Evolutionary conservation across 805 yeast genomes (phyloP), one percentile per base, ranked within the genome.

Genomic region (Dipodascus albidus): DNA sequence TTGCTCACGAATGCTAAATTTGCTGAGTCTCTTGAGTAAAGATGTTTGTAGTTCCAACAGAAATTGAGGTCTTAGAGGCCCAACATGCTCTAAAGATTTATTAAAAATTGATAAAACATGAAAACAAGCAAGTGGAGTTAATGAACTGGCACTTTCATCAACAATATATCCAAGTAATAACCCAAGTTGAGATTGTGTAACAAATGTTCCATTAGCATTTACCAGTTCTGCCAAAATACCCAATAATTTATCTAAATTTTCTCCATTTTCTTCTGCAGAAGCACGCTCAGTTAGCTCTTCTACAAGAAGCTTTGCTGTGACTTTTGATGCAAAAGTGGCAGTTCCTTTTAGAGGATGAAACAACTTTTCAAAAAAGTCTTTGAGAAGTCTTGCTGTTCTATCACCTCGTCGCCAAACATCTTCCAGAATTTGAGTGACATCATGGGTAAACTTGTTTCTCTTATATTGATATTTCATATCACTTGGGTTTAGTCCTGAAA

Each of bases 121-220:
- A 50, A 70, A 74, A 31, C 81, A 72, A 1, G 50, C 23, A 3
- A 75, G 65, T 3, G 49, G 31, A 15, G 49, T 47, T 14, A 38
- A 38, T 17, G 44, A 38, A 14, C 44, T 66, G 1, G 68, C 63
- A 1, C 64, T 54, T 19, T 78, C 83, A 31, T 79, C 78, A 0
- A 78, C 66, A 52, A 88, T 62, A 62, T 76, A 82, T 0, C 88
- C 85, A 60, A 81, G 82, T n/a, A 88, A 64, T 0, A 83, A 69
- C 2, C 77, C 66, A 22, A 88, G 70, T 57, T 85, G 88, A 51
- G 84, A 85, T 58, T 83, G 90, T 0, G 75, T 70, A 21, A 87
- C 72, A 44, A 85, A 71, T 0, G 70, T 62, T 0, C 76, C 74
- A 51, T 77, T 77, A 53, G 80, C 73, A 49, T 74, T 76, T 0